Conservation (phyloP, 257 asterid species). For the Fraxinus anomala region DNA sequence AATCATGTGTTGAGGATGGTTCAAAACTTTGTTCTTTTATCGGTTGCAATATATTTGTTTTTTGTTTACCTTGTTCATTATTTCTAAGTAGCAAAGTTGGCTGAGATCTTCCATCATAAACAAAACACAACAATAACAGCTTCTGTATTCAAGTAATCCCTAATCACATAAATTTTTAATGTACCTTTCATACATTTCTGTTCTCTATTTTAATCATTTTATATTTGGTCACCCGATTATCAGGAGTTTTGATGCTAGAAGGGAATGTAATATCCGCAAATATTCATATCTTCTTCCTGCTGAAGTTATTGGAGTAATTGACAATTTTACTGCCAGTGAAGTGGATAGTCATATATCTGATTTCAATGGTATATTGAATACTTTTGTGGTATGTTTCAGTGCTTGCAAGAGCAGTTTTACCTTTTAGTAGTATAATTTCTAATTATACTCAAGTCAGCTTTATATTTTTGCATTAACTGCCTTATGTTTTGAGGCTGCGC, state of each 20-base stretch:
- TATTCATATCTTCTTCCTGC: conserved; percentile 91
- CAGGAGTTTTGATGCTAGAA: conserved; percentile 93
- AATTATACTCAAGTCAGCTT: conserved; percentile 1
- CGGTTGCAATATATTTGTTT: not conserved
- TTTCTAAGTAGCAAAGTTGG: conserved; percentile 5
- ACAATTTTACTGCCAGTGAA: conserved; percentile 55
- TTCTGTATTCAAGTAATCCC: not conserved
- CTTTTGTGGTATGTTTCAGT: conserved; percentile 64
- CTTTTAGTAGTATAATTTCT: conserved; percentile 17
- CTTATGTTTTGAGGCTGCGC: conserved; percentile 15
- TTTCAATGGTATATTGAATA: conserved; percentile 64
- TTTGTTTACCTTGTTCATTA: not conserved
- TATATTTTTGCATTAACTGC: not conserved
- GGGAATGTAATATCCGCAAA: conserved; percentile 79
- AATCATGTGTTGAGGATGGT: not conserved
- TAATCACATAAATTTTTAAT: not conserved
- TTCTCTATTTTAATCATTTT: not conserved
- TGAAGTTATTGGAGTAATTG: conserved; percentile 75
- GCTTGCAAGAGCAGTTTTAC: conserved; percentile 15
- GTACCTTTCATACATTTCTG: not conserved
- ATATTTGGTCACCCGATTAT: conserved; percentile 23
- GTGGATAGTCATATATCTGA: conserved; percentile 62
- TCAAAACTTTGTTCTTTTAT: not conserved
- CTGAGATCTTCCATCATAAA: not conserved
- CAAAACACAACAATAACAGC: not conserved